Evolutionary conservation across 1,284 basidiomycete genomes (phyloP), one percentile per base, ranked within the genome.

Genomic region (Stygiomarasmius scandens): DNA sequence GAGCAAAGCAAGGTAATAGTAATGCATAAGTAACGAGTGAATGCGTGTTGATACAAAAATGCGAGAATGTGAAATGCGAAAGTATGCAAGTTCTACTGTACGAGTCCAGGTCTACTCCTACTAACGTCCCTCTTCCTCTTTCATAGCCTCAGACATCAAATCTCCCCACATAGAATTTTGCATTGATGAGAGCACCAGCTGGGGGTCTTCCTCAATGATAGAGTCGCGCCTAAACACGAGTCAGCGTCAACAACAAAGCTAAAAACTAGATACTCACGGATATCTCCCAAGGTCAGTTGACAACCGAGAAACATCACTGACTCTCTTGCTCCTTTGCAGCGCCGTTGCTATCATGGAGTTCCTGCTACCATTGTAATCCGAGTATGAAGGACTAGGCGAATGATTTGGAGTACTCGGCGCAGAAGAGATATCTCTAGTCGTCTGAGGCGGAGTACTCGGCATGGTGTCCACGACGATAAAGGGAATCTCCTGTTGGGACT

Each of bases 81-180:
- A n/a, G n/a, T n/a, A n/a, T n/a, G n/a, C n/a, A n/a, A n/a, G n/a
- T n/a, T n/a, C n/a, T n/a, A n/a, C n/a, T n/a, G n/a, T n/a, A n/a
- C n/a, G n/a, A n/a, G n/a, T n/a, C n/a, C n/a, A n/a, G n/a, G n/a
- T n/a, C n/a, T n/a, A n/a, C n/a, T n/a, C n/a, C n/a, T n/a, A 46
- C 14, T 54, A 43, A 16, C 52, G 27, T 52, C 54, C 41, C 38
- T 60, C 54, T 22, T 59, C 56, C 24, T 63, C 61, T 34, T 60
- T 43, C 50, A 63, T 52, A 6, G 58, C 61, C 22, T 63, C 56
- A 8, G 50, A 58, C 61, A 63, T 63, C 32, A 63, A 64, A 86
- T 86, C 85, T 67, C 85, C 84, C 87, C 87, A 90, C 58, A 84
- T 77, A 8, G 87, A 89, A 61, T 78, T 83, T 64, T 87, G 80